phyloP scores from a whole-genome alignment of 192 early-diverging fungal species.

The Backusella parvicylindrica region DNA sequence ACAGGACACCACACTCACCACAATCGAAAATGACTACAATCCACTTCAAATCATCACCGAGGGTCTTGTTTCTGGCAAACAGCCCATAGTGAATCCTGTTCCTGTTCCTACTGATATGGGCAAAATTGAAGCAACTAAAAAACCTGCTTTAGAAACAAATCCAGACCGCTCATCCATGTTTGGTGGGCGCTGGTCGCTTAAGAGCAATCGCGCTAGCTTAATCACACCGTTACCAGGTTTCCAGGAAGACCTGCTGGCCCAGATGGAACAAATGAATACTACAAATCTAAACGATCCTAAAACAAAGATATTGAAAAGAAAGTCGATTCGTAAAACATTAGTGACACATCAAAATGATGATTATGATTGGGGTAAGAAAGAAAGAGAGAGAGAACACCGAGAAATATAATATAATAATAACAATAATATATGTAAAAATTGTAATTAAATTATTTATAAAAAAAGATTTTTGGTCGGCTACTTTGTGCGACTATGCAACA shows the following conservation, averaged over 20 bases:
- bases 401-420: background rate
- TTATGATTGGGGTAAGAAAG: conserved; percentile 68
- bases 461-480: conserved; percentile 87
- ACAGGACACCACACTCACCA: background rate
- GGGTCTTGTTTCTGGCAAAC: background rate
- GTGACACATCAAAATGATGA: conserved; percentile 53
- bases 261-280: conserved; percentile 30
- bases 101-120: background rate
- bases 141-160: background rate
- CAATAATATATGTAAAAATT: background rate
- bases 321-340: conserved; percentile 34
- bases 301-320: conserved; percentile 18
- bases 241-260: conserved; percentile 24
- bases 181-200: conserved; percentile 8
- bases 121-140: background rate
- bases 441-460: background rate
- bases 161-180: background rate
- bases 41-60: conserved; percentile 1
- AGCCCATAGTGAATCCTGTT: background rate
- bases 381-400: background rate
- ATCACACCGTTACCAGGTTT: conserved; percentile 4
- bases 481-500: conserved; percentile 85
- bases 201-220: conserved; percentile 3
- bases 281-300: conserved; percentile 29
- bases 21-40: background rate